Conservation (phyloP, 2,329 filamentous ascomycete genomes). For the Rhynchosporium agropyri region DNA sequence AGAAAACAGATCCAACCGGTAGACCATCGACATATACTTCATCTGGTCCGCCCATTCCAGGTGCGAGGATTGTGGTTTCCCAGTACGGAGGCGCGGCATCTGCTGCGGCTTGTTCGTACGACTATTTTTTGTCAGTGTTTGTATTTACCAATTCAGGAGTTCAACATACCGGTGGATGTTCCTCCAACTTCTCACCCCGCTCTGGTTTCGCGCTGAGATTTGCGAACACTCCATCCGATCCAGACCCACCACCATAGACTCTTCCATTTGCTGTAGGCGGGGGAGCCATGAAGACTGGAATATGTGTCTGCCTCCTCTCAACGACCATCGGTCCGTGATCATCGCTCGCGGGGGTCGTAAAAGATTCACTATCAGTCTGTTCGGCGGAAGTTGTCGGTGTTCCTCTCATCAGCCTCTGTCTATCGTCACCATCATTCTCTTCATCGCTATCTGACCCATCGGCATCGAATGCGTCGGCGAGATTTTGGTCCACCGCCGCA, state of each 20-base stretch:
- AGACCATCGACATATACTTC: conserved; percentile 98
- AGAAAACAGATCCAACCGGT: conserved; percentile 85
- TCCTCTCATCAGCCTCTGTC: conserved; percentile 81
- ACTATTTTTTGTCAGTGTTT: conserved; percentile 54
- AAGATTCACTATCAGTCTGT: conserved; percentile 40
- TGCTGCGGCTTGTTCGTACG: conserved; percentile 96
- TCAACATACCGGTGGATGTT: conserved; percentile 82
- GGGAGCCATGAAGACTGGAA: conserved; percentile 38
- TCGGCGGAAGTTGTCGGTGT: conserved; percentile 42
- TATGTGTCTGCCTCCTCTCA: conserved; percentile 35
- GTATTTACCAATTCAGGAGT: conserved; percentile 12
- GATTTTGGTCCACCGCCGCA: conserved; percentile 64
- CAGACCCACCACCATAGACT: conserved; percentile 72
- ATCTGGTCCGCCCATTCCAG: conserved; percentile 84
- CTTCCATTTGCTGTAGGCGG: conserved; percentile 41
- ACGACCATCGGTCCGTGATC: conserved; percentile 30
- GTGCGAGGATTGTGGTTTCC: conserved; percentile 97
- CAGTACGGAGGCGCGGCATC: conserved; percentile 97
- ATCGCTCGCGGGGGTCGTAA: conserved; percentile 27
- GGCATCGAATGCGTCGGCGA: conserved; percentile 90
- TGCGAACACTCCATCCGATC: conserved; percentile 93
- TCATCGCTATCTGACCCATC: conserved; percentile 73
- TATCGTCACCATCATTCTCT: conserved; percentile 76
- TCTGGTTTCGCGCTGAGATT: conserved; percentile 93
- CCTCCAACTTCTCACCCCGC: conserved; percentile 76